Base-by-base conservation (phyloP, 116 monocot genomes). In the Iris pallida region DNA sequence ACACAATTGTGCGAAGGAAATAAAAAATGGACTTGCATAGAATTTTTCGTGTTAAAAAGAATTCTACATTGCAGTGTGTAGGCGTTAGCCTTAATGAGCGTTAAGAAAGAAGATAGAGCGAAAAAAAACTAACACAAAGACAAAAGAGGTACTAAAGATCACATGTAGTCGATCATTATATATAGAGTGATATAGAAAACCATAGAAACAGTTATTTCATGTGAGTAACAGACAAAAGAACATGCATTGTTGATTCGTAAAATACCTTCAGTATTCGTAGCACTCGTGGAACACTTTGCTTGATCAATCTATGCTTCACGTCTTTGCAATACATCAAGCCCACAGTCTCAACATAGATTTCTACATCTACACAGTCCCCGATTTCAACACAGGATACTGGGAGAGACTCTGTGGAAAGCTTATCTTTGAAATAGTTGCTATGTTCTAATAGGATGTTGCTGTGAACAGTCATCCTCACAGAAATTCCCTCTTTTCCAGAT, bases 251-350 rank as follows among this genome's bases (percentile, higher is more conserved):
- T 30, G 30, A 30, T 30, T 30, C 30, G 3, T 30, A 30, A 70
- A 56, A 53, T 72, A 93, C 93, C 93, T 89, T 84, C 4, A 93
- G 71, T 68, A 93, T 78, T 1, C 89, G 89, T 53, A 89, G 84
- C 18, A 89, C 86, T 42, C 81, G 84, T 30, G 89, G 69, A 43
- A 89, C 89, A 78, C 69, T 86, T 74, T 84, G 86, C 71, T 82
- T 93, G 75, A 89, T 80, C 68, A 93, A 66, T 69, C 82, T 75
- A 51, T 71, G 81, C 78, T 84, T 93, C 55, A 86, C 47, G 69
- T 86, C 93, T 68, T 81, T 86, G 63, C 83, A 93, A 61, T 93
- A 93, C 93, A 93, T 93, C 53, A 93, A 62, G 13, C 93, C 93
- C 16, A 93, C 75, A 7, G 93, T 86, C 66, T 93, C 93, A 18